Conservation (phyloP, 768 basidiomycete species). For the Leccinellum rugosiceps region DNA sequence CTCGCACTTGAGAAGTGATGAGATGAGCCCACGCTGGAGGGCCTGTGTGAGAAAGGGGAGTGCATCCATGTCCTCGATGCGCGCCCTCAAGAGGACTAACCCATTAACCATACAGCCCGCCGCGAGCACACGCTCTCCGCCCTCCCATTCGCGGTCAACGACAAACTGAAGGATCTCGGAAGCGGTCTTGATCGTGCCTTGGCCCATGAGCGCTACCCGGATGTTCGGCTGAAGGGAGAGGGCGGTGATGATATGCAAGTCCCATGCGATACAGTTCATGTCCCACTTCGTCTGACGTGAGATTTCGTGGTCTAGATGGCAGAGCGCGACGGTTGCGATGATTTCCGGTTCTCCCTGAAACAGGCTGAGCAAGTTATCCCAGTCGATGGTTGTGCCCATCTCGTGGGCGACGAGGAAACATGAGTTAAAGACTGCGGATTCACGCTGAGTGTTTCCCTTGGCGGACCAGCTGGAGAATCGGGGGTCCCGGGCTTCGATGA, state of each 20-base stretch:
- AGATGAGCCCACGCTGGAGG: slow-evolving; percentile 17
- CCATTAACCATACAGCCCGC: slow-evolving; percentile 23
- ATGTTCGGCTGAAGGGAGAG: slow-evolving; percentile 19
- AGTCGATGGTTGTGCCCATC: slow-evolving; percentile 15
- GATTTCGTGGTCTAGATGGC: slow-evolving; percentile 26
- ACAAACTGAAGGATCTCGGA: slow-evolving; percentile 21
- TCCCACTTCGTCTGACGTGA: slow-evolving; percentile 15
- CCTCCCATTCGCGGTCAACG: slow-evolving; percentile 14
- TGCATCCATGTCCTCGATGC: slow-evolving; percentile 25
- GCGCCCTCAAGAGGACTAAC: slow-evolving; percentile 12
- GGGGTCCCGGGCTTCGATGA: slow-evolving; percentile 23
- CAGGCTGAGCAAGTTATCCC: slow-evolving; percentile 20
- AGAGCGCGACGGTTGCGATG: slow-evolving; percentile 19
- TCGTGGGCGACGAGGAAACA: slow-evolving; percentile 29
- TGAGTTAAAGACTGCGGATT: slow-evolving; percentile 28
- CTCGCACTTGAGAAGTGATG: slow-evolving; percentile 25
- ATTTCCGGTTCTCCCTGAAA: slow-evolving; percentile 19
- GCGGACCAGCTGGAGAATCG: slow-evolving; percentile 23
- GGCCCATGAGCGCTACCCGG: slow-evolving; percentile 17
- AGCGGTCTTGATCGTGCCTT: slow-evolving; percentile 24
- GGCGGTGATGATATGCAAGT: slow-evolving; percentile 25
- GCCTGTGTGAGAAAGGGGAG: slow-evolving; percentile 26
- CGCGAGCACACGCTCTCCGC: slow-evolving; percentile 10
- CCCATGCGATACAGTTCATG: slow-evolving; percentile 27
- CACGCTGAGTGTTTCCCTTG: slow-evolving; percentile 17